Conservation (phyloP, 2,329 filamentous ascomycete genomes). For the Aspergillus neotritici region DNA sequence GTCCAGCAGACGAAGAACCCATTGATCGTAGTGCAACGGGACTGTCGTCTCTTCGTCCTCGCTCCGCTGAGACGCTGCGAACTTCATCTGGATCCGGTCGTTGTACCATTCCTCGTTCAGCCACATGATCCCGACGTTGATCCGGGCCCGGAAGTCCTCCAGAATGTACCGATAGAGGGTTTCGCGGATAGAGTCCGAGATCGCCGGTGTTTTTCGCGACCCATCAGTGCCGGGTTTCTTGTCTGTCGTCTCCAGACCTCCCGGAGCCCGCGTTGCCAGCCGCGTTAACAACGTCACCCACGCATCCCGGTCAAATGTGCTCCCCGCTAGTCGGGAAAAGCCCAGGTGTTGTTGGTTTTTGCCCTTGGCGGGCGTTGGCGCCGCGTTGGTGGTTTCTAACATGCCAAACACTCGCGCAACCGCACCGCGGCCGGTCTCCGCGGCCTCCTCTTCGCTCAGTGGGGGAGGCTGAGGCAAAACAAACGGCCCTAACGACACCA, state of each 20-base stretch:
- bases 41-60: conserved; percentile 43
- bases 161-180: conserved; percentile 78
- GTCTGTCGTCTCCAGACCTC: conserved; percentile 57
- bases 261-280: conserved; percentile 71
- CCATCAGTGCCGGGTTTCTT: conserved; percentile 27
- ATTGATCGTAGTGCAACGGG: conserved; percentile 65
- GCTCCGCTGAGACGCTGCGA: conserved; percentile 38
- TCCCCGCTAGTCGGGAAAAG: conserved; percentile 77
- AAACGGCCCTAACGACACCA: conserved; percentile 65
- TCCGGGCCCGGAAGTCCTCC: conserved; percentile 83
- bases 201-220: conserved; percentile 24
- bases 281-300: conserved; percentile 87
- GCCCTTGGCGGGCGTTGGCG: conserved; percentile 49
- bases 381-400: conserved; percentile 66
- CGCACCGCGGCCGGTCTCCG: conserved; percentile 68
- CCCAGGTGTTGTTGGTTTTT: conserved; percentile 55
- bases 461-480: conserved; percentile 70
- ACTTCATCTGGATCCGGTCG: conserved; percentile 57
- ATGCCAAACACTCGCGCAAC: conserved; percentile 73
- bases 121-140: conserved; percentile 89
- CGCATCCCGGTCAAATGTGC: conserved; percentile 75
- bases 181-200: conserved; percentile 67
- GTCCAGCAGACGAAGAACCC: conserved; percentile 75
- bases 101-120: conserved; percentile 98
- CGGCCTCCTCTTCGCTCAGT: conserved; percentile 64